Conservation (phyloP, 2,329 filamentous ascomycete genomes). For the Colletotrichum aenigma region DNA sequence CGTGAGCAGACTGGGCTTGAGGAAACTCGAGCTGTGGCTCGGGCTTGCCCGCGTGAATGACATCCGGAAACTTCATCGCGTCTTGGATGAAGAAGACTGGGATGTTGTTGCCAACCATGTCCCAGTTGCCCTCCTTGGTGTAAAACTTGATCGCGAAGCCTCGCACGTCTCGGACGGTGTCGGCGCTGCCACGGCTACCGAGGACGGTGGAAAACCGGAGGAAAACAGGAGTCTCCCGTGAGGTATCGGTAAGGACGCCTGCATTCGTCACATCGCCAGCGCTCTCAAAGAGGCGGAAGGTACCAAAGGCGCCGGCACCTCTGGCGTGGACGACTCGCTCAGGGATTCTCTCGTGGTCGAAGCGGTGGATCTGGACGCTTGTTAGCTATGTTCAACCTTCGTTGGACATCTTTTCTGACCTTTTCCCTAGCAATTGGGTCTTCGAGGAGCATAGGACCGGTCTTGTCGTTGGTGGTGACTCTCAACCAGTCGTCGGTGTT, state of each 20-base stretch:
- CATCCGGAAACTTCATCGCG: conserved; percentile 74
- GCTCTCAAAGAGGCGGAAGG: conserved; percentile 50
- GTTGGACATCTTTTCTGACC: conserved; percentile 40
- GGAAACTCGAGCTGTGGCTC: conserved; percentile 74
- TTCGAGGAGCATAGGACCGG: conserved; percentile 72
- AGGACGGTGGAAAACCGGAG: conserved; percentile 80
- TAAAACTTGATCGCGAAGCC: conserved; percentile 83
- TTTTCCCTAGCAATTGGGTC: conserved; percentile 77
- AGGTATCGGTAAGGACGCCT: conserved; percentile 70
- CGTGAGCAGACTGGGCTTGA: conserved; percentile 73
- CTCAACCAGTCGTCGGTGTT: conserved; percentile 82
- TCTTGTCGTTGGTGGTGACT: conserved; percentile 63
- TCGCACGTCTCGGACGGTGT: conserved; percentile 81
- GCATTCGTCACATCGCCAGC: conserved; percentile 68
- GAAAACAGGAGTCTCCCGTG: conserved; percentile 70
- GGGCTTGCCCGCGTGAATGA: conserved; percentile 65
- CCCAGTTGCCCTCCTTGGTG: conserved; percentile 79
- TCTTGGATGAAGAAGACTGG: conserved; percentile 81
- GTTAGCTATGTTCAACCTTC: background rate
- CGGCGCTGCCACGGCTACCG: conserved; percentile 75
- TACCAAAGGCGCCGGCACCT: conserved; percentile 62
- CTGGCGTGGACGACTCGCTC: conserved; percentile 67
- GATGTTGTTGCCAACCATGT: conserved; percentile 71
- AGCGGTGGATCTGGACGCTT: conserved; percentile 66
- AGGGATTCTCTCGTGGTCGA: conserved; percentile 70